Evolutionary conservation across 2,329 filamentous ascomycete species (phyloP).

Genomic region (Geosmithia putterillii): DNA sequence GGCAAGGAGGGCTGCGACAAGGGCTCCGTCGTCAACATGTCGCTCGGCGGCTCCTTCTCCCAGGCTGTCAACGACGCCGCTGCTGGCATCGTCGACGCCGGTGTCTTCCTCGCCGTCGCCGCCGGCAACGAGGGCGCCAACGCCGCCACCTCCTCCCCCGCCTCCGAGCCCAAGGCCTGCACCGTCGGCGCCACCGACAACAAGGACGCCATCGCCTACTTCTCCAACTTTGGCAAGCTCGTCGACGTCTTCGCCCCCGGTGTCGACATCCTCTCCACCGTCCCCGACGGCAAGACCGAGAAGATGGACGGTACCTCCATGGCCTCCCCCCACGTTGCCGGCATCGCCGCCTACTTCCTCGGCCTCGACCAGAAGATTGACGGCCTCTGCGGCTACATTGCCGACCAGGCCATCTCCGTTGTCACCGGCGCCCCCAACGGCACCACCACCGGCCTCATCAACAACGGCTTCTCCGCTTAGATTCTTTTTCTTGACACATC

Average conservation of each 20-base stretch:
- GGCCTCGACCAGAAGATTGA: slow-evolving; percentile 24
- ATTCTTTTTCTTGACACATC: background rate
- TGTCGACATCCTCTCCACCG: slow-evolving; percentile 30
- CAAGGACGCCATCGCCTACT: slow-evolving; percentile 26
- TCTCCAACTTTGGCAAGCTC: slow-evolving; percentile 36
- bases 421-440: slow-evolving; percentile 20
- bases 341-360: slow-evolving; percentile 51
- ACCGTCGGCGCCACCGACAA: slow-evolving; percentile 34
- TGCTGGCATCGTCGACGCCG: slow-evolving; percentile 27
- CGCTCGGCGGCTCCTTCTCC: slow-evolving; percentile 32
- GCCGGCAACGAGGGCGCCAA: slow-evolving; percentile 38
- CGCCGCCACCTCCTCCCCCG: slow-evolving; percentile 31
- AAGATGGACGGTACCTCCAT: slow-evolving; percentile 39
- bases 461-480: slow-evolving; percentile 12
- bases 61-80: slow-evolving; percentile 35
- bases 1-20: slow-evolving; percentile 21
- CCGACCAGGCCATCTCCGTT: slow-evolving; percentile 22
- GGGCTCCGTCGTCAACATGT: slow-evolving; percentile 42
- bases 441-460: slow-evolving; percentile 20
- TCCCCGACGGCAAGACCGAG: slow-evolving; percentile 29
- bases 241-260: slow-evolving; percentile 39
- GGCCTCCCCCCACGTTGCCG: slow-evolving; percentile 50
- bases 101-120: slow-evolving; percentile 37
- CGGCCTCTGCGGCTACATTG: slow-evolving; percentile 28
- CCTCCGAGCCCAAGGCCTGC: slow-evolving; percentile 34